Conservation (phyloP, 306 rosid species). For the Ochetophila trinervis region DNA sequence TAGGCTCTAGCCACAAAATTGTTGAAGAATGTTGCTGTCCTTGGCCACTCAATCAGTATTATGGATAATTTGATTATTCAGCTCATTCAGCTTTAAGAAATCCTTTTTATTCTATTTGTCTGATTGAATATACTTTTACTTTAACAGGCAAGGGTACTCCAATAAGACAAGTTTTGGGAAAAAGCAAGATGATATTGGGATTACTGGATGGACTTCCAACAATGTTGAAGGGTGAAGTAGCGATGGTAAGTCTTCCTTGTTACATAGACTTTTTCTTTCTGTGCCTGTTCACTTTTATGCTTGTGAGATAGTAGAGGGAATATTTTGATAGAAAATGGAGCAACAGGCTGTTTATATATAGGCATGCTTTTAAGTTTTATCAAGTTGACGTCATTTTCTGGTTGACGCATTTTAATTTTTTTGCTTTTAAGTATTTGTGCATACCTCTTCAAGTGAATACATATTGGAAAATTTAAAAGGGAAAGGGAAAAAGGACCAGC, state of each 20-base stretch:
- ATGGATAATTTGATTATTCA: not conserved
- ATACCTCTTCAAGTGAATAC: not conserved
- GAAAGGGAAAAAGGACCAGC: not conserved
- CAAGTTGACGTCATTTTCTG: too few species aligned
- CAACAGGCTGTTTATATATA: too few species aligned
- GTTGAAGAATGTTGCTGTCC: not conserved
- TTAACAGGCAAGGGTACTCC: slow-evolving; percentile 79
- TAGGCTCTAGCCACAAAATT: too few species aligned
- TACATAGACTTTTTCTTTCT: not conserved
- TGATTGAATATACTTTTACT: slow-evolving; percentile 18
- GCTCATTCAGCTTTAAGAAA: slow-evolving; percentile 5
- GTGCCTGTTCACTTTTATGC: not conserved
- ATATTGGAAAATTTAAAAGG: not conserved
- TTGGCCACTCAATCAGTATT: not conserved
- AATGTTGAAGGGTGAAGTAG: slow-evolving; percentile 92
- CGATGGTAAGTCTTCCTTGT: slow-evolving; percentile 57
- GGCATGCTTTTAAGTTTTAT: not conserved
- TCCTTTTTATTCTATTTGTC: slow-evolving; percentile 19
- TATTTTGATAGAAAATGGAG: not conserved
- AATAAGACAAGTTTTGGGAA: slow-evolving; percentile 72
- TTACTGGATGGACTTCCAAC: slow-evolving; percentile 94
- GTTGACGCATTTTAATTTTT: not conserved
- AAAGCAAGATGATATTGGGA: slow-evolving; percentile 86
- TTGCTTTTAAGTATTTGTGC: not conserved
- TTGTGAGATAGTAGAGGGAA: not conserved